Percentiles rank a stretch among this genome's conserved stretches.
Conservation (phyloP, 495 filamentous ascomycete genomes). For the Peziza echinospora region DNA sequence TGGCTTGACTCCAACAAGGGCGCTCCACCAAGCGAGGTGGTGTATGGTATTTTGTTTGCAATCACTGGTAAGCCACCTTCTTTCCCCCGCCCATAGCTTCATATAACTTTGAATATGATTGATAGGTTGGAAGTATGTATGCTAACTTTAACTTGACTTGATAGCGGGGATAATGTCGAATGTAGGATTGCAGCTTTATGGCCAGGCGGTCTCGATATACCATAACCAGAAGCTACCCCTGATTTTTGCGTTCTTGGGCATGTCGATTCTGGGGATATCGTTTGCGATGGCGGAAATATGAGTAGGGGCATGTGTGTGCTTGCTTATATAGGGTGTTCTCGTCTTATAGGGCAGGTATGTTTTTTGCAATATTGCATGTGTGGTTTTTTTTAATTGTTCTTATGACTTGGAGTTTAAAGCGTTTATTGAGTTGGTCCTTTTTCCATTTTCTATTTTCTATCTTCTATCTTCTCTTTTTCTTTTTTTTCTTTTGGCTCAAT, state of each 20-base stretch:
- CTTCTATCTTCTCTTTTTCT: background rate
- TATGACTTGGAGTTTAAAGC: background rate
- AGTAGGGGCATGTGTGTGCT: background rate
- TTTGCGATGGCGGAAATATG: conserved; percentile 61
- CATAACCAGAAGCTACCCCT: conserved; percentile 65
- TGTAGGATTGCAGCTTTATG: conserved; percentile 74
- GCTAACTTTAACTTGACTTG: no score
- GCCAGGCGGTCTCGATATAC: conserved; percentile 58
- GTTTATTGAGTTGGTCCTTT: background rate
- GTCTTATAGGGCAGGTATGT: background rate
- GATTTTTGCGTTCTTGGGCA: conserved; percentile 67
- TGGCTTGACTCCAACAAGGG: conserved; percentile 49
- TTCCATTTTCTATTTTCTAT: background rate
- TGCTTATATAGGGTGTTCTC: background rate
- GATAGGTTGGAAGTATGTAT: no score
- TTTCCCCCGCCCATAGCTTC: no score
- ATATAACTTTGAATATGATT: no score
- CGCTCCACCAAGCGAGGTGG: conserved; percentile 30
- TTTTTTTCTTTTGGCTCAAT: no score
- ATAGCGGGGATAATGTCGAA: conserved; percentile 90
- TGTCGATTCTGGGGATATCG: conserved; percentile 71
- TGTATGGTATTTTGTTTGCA: conserved; percentile 80
- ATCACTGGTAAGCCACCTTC: no score
- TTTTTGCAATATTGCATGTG: background rate
- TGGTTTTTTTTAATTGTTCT: background rate